These are phyloP conservation scores for Fusarium paranaense DNA, from an alignment of 2,329 filamentous ascomycete species.

Conservation along the genomic window DNA sequence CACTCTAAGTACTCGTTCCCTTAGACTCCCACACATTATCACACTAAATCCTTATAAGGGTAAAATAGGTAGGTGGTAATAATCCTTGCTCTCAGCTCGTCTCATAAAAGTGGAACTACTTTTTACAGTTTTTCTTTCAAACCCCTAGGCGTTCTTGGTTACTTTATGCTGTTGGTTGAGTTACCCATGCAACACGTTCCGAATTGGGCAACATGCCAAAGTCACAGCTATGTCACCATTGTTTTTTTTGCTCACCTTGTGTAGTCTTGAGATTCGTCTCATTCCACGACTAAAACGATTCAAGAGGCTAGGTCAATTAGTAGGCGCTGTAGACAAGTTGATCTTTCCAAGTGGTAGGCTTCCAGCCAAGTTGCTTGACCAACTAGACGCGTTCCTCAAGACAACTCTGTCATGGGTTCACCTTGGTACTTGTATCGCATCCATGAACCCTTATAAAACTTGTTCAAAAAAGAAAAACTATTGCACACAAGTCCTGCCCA, in stretches of 20 bases:
- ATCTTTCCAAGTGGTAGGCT: not conserved
- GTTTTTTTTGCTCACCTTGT: no score
- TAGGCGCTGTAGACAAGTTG: not conserved
- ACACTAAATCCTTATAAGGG: not conserved
- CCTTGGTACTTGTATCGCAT: not conserved
- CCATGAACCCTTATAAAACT: not conserved
- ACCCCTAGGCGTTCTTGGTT: not conserved
- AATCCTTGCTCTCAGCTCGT: not conserved
- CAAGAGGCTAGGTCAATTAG: not conserved
- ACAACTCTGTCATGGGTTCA: not conserved
- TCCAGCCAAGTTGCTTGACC: not conserved
- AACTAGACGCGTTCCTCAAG: not conserved
- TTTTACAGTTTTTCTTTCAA: not conserved
- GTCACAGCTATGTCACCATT: not conserved
- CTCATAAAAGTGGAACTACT: not conserved
- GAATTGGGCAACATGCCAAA: not conserved
- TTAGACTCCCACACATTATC: not conserved
- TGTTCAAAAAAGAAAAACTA: not conserved
- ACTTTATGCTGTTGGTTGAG: constrained; percentile 17
- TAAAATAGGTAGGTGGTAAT: not conserved
- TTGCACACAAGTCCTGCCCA: not conserved
- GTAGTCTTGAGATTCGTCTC: accelerated
- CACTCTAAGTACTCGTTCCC: not conserved
- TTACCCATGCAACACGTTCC: not conserved
- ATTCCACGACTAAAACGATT: not conserved